Evolutionary conservation across 1,284 basidiomycete genomes (phyloP).

Genomic region (Fomitopsis schrenkii): DNA sequence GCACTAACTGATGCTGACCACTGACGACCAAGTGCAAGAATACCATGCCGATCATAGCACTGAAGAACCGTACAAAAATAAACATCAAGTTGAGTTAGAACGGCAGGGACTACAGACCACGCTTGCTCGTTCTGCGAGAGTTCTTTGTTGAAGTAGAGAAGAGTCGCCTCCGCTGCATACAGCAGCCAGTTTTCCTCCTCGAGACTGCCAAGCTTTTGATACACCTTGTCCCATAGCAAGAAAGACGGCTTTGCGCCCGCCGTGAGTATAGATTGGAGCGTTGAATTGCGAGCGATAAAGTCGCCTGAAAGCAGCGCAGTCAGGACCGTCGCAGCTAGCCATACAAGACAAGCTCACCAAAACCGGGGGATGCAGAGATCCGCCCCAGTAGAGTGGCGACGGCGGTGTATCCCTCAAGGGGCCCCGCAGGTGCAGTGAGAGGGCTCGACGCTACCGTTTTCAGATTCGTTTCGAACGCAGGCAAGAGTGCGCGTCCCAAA

Average conservation of each 20-base stretch:
- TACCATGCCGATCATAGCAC: slow-evolving; percentile 47
- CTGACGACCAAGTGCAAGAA: slow-evolving; percentile 69
- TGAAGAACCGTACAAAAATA: slow-evolving; percentile 2
- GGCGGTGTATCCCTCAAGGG: slow-evolving; percentile 82
- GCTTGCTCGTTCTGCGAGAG: slow-evolving; percentile 52
- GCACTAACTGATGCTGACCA: slow-evolving; percentile 46
- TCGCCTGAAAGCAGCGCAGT: slow-evolving; percentile 28
- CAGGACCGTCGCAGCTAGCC: slow-evolving; percentile 8
- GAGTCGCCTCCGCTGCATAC: slow-evolving; percentile 54
- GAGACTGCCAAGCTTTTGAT: slow-evolving; percentile 60
- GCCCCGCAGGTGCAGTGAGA: slow-evolving; percentile 54
- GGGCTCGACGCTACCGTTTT: slow-evolving; percentile 63
- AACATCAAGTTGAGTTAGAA: not conserved
- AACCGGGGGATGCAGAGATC: slow-evolving; percentile 42
- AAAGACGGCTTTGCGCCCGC: slow-evolving; percentile 74
- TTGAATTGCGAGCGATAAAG: slow-evolving; percentile 34
- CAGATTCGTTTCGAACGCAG: slow-evolving; percentile 65
- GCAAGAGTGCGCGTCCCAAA: slow-evolving; percentile 53
- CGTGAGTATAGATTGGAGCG: slow-evolving; percentile 40
- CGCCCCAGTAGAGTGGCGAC: slow-evolving; percentile 67
- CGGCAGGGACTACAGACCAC: slow-evolving; percentile 39
- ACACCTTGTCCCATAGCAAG: slow-evolving; percentile 83
- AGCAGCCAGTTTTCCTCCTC: slow-evolving; percentile 81
- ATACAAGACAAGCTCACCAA: slow-evolving; percentile 36
- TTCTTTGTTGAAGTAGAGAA: slow-evolving; percentile 49